Percentiles rank a stretch among this genome's conserved stretches.
Conservation (phyloP, 2,329 filamentous ascomycete genomes). For the Xylariaceae sp. region DNA sequence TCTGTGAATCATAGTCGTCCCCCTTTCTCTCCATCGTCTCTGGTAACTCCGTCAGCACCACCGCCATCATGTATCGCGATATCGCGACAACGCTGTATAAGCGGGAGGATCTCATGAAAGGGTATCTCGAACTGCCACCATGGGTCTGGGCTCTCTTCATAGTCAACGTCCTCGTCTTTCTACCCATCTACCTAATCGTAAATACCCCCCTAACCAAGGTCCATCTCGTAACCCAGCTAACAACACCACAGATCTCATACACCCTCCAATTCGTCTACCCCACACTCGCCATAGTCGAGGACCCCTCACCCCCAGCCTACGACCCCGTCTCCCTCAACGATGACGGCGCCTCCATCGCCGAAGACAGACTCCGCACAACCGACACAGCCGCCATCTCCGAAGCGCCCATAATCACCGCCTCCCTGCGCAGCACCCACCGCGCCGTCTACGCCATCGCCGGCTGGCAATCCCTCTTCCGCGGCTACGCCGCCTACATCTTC, state of each 20-base stretch:
- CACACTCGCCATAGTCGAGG: slow-evolving; percentile 53
- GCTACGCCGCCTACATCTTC: slow-evolving; percentile 48
- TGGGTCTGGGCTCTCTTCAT: slow-evolving; percentile 39
- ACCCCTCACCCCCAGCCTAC: slow-evolving; percentile 52
- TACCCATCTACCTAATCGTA: slow-evolving; percentile 43
- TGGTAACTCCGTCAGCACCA: not conserved
- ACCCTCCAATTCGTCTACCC: slow-evolving; percentile 47
- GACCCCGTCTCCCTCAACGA: slow-evolving; percentile 45
- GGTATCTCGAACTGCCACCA: slow-evolving; percentile 33
- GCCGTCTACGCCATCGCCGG: slow-evolving; percentile 60
- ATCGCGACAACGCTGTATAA: slow-evolving; percentile 33
- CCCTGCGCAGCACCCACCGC: slow-evolving; percentile 46
- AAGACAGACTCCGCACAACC: slow-evolving; percentile 32
- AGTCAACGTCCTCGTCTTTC: slow-evolving; percentile 40
- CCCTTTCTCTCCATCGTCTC: not conserved
- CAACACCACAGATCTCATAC: slow-evolving; percentile 41
- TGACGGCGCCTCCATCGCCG: slow-evolving; percentile 32
- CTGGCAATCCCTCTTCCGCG: slow-evolving; percentile 63
- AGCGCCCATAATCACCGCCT: slow-evolving; percentile 43
- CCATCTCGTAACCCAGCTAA: slow-evolving; percentile 11
- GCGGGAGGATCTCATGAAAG: slow-evolving; percentile 33
- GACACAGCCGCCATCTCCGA: slow-evolving; percentile 35
- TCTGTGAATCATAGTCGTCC: not conserved
- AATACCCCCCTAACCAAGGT: slow-evolving; percentile 12
- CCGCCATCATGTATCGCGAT: slow-evolving; percentile 32